Conservation (phyloP, 352 stramenopile species). For the Albugo candida region DNA sequence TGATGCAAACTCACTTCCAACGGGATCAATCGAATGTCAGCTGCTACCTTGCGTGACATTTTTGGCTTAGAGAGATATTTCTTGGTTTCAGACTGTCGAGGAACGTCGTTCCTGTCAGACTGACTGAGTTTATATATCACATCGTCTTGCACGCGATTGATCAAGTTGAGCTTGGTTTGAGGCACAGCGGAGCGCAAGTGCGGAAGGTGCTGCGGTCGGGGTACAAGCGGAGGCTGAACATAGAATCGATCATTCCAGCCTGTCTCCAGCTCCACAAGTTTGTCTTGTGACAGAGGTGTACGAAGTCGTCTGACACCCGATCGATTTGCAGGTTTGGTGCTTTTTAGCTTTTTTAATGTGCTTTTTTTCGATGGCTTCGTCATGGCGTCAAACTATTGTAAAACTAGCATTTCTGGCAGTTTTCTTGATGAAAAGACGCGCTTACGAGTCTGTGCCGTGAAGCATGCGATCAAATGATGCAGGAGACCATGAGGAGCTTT, state of each 20-base stretch:
- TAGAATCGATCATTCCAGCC: constrained; percentile 57
- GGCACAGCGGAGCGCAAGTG: neutral
- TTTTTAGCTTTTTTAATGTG: too few relatives aligned
- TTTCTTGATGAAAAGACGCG: too few relatives aligned
- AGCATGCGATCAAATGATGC: too few relatives aligned
- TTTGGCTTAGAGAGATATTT: neutral
- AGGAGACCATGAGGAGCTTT: too few relatives aligned
- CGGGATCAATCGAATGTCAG: neutral
- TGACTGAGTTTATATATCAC: neutral
- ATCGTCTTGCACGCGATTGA: constrained; percentile 22
- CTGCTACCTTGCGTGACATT: too few relatives aligned
- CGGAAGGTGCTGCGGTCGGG: neutral
- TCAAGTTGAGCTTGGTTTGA: constrained; percentile 16
- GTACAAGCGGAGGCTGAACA: constrained; percentile 1
- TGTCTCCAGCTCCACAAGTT: constrained; percentile 38
- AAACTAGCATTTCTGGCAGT: too few relatives aligned
- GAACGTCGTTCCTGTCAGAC: neutral
- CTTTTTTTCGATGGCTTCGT: too few relatives aligned
- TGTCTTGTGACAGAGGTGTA: constrained; percentile 10
- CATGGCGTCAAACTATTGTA: too few relatives aligned
- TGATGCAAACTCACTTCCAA: neutral
- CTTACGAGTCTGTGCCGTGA: too few relatives aligned
- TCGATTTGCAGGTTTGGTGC: too few relatives aligned
- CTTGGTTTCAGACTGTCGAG: neutral
- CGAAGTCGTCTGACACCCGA: neutral